A percentile compares a stretch with the other conserved stretches of the same genome.
These are phyloP conservation scores for Acacia concinna DNA, from an alignment of 331 rosid species.

Conservation along the genomic window DNA sequence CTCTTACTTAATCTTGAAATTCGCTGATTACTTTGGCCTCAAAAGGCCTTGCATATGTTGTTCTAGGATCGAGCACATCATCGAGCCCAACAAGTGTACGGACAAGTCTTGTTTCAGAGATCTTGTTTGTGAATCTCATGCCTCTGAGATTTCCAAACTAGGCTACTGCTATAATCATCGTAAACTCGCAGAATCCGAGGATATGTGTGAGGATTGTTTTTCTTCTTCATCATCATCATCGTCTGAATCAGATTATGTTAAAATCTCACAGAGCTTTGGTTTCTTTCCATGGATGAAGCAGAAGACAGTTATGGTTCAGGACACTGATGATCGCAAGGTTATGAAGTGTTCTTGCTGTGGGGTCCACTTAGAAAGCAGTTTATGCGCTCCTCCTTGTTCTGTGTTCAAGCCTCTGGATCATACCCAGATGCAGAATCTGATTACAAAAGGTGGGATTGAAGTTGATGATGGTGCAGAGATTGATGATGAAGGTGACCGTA, in stretches of 20 bases:
- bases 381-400: constrained; percentile 67
- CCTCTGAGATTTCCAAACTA: constrained; percentile 70
- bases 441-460: constrained; percentile 39
- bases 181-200: constrained; percentile 58
- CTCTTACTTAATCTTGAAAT: constrained; percentile 72
- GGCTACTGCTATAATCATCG: constrained; percentile 72
- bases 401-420: constrained; percentile 64
- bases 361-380: constrained; percentile 45
- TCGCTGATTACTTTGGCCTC: constrained; percentile 84
- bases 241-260: constrained; percentile 37
- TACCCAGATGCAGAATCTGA: constrained; percentile 51
- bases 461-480: constrained; percentile 38
- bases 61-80: constrained; percentile 75
- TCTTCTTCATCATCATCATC: constrained; percentile 63
- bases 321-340: constrained; percentile 41
- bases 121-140: constrained; percentile 88
- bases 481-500: constrained; percentile 53
- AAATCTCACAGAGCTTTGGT: constrained; percentile 52
- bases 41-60: constrained; percentile 88
- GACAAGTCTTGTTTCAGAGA: constrained; percentile 49
- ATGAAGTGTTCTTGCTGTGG: constrained; percentile 82
- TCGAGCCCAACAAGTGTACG: constrained; percentile 49
- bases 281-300: constrained; percentile 72
- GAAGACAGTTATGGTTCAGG: constrained; percentile 45
- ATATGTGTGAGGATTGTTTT: constrained; percentile 89